A percentile compares a stretch with the other conserved stretches of the same genome.
These are phyloP conservation scores for Thymus mandschuricus DNA, from an alignment of 257 asterid genomes.

Conservation along the genomic window DNA sequence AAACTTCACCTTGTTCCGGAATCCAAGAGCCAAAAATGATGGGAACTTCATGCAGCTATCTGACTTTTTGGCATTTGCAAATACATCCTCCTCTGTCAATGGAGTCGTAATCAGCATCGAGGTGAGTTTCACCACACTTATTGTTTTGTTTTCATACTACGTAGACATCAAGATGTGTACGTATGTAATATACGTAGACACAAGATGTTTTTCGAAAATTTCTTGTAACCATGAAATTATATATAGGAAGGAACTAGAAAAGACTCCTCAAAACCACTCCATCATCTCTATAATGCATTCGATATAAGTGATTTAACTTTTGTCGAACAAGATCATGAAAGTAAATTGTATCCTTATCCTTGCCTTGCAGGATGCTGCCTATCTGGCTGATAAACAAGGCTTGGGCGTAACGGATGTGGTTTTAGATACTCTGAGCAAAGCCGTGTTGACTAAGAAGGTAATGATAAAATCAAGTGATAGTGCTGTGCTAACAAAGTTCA, in stretches of 20 bases:
- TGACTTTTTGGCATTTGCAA: slow-evolving; percentile 64
- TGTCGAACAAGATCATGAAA: too few species aligned
- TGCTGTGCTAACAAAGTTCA: slow-evolving; percentile 56
- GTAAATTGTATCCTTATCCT: slow-evolving; percentile 19
- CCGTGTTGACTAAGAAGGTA: slow-evolving; percentile 57
- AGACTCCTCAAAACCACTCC: too few species aligned
- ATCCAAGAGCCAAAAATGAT: slow-evolving; percentile 45
- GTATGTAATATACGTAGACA: too few species aligned
- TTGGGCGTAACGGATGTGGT: slow-evolving; percentile 60
- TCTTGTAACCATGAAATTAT: too few species aligned
- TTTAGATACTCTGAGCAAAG: slow-evolving; percentile 50
- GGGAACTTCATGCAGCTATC: slow-evolving; percentile 57
- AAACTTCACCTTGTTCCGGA: slow-evolving; percentile 40
- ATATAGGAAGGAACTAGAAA: too few species aligned
- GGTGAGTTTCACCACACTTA: slow-evolving; percentile 45
- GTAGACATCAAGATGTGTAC: too few species aligned
- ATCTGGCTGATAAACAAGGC: slow-evolving; percentile 65
- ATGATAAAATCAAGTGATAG: slow-evolving; percentile 65
- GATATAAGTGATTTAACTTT: too few species aligned
- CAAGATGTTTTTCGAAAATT: neutral
- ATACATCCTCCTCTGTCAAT: slow-evolving; percentile 62
- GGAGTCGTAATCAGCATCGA: slow-evolving; percentile 71
- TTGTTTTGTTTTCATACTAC: neutral
- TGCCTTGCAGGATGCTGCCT: slow-evolving; percentile 64
- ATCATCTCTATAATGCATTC: too few species aligned